Conservation (phyloP, 495 filamentous ascomycete genomes). For the Amorphotheca resinae region DNA sequence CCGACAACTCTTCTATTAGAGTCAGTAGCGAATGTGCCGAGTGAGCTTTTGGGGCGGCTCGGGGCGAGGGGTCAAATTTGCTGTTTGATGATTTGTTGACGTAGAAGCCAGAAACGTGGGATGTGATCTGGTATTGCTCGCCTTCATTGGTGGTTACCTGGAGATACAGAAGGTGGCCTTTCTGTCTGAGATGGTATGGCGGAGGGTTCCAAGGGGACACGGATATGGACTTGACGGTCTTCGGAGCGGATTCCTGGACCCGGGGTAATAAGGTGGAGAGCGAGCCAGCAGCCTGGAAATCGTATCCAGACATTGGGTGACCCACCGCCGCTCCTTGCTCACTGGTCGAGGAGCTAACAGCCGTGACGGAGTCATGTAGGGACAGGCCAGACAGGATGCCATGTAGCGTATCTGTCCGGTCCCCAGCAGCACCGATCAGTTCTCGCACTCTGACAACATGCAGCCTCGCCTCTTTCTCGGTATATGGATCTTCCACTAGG, state of each 20-base stretch:
- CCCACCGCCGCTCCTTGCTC: slow-evolving; percentile 32
- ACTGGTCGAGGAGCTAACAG: slow-evolving; percentile 30
- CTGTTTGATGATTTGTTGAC: slow-evolving; percentile 83
- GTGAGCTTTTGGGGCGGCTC: slow-evolving; percentile 51
- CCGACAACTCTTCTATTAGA: slow-evolving; percentile 64
- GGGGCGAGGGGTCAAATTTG: slow-evolving; percentile 85
- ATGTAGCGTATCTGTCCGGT: slow-evolving; percentile 77
- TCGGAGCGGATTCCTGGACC: slow-evolving; percentile 52
- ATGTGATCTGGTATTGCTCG: slow-evolving; percentile 85
- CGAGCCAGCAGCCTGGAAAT: slow-evolving; percentile 54
- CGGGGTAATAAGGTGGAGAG: slow-evolving; percentile 60
- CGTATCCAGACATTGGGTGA: slow-evolving; percentile 52
- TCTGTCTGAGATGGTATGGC: slow-evolving; percentile 77
- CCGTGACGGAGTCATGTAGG: slow-evolving; percentile 64
- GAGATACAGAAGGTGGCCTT: slow-evolving; percentile 88
- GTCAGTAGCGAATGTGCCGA: slow-evolving; percentile 78
- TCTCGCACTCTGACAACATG: slow-evolving; percentile 85
- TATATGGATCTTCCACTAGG: slow-evolving; percentile 92
- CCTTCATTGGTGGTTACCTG: slow-evolving; percentile 80
- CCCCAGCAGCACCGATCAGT: slow-evolving; percentile 79
- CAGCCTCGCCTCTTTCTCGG: slow-evolving; percentile 94
- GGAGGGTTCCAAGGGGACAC: slow-evolving; percentile 95
- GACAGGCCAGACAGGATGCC: slow-evolving; percentile 80
- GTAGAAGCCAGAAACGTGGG: slow-evolving; percentile 88
- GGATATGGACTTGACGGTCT: slow-evolving; percentile 77